Evolutionary conservation across 495 filamentous ascomycete species (phyloP).

Genomic region (Aspergillus baeticus): DNA sequence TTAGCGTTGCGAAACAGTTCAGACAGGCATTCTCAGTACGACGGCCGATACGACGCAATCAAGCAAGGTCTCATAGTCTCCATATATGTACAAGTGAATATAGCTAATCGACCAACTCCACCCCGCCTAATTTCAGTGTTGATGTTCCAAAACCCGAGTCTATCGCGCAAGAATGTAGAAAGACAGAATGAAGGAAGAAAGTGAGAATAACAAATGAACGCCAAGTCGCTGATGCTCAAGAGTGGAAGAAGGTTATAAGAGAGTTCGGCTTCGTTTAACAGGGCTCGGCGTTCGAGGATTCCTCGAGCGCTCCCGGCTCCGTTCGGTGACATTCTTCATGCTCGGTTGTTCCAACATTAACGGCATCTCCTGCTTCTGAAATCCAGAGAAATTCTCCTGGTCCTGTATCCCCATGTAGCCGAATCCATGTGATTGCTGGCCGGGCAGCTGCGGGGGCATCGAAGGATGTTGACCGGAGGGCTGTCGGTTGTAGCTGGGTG

Average conservation of each 20-base stretch:
- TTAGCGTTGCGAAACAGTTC: background rate
- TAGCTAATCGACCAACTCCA: background rate
- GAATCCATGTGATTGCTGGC: slow-evolving; percentile 26
- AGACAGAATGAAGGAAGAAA: background rate
- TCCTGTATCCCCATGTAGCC: slow-evolving; percentile 28
- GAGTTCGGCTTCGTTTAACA: slow-evolving; percentile 32
- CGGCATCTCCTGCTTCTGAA: slow-evolving; percentile 28
- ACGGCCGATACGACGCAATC: background rate
- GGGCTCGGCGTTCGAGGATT: slow-evolving; percentile 42
- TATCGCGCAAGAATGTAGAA: background rate
- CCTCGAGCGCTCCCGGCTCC: slow-evolving; percentile 35
- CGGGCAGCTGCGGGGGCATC: slow-evolving; percentile 21
- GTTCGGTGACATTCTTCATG: slow-evolving; percentile 33
- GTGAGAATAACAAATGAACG: slow-evolving; percentile 6
- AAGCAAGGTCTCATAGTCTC: too few species aligned
- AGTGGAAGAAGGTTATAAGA: slow-evolving; percentile 13
- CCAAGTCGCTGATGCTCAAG: slow-evolving; percentile 16
- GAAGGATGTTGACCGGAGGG: slow-evolving; percentile 26
- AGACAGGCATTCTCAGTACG: background rate
- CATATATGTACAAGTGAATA: background rate
- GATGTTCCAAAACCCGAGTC: background rate
- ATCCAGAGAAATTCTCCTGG: slow-evolving; percentile 11
- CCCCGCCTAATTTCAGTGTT: background rate
- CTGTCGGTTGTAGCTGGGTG: slow-evolving; percentile 21
- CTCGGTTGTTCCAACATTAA: slow-evolving; percentile 38